Percentiles rank a stretch among this genome's conserved stretches.
Conservation (phyloP, 495 filamentous ascomycete genomes). For the Beverwykella pulmonaria region DNA sequence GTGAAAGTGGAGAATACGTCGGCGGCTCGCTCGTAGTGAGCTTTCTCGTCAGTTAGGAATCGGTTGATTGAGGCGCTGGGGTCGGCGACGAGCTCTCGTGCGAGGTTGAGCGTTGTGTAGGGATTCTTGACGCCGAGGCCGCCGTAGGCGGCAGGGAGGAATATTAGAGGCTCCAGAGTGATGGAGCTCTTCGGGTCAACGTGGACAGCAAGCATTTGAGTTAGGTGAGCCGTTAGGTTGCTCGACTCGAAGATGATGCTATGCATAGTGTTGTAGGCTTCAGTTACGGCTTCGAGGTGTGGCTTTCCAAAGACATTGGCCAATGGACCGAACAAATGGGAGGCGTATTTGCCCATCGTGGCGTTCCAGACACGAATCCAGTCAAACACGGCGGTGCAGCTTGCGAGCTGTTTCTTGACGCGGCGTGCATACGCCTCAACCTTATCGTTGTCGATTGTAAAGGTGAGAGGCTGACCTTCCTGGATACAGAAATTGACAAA, state of each 20-base stretch:
- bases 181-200: not conserved
- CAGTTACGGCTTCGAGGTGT: constrained; percentile 21
- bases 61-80: not conserved
- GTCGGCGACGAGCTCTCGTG: not conserved
- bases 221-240: constrained; percentile 19
- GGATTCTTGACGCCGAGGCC: constrained; percentile 36
- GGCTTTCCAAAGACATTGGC: constrained; percentile 31
- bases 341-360: constrained; percentile 16
- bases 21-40: constrained; percentile 18
- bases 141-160: constrained; percentile 26
- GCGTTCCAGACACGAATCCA: constrained; percentile 33
- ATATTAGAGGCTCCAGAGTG: constrained; percentile 27
- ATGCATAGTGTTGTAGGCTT: constrained; percentile 20
- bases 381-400: constrained; percentile 20
- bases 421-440: constrained; percentile 20
- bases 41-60: not conserved
- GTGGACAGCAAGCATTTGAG: constrained; percentile 4
- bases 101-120: constrained; percentile 25
- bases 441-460: constrained; percentile 19
- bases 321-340: constrained; percentile 23
- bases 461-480: not conserved
- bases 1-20: constrained; percentile 5
- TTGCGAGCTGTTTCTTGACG: constrained; percentile 22
- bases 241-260: constrained; percentile 19
- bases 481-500: constrained; percentile 7